Evolutionary conservation across 2,329 filamentous ascomycete genomes (phyloP).

Genomic region (Fusarium brevicatenulatum): DNA sequence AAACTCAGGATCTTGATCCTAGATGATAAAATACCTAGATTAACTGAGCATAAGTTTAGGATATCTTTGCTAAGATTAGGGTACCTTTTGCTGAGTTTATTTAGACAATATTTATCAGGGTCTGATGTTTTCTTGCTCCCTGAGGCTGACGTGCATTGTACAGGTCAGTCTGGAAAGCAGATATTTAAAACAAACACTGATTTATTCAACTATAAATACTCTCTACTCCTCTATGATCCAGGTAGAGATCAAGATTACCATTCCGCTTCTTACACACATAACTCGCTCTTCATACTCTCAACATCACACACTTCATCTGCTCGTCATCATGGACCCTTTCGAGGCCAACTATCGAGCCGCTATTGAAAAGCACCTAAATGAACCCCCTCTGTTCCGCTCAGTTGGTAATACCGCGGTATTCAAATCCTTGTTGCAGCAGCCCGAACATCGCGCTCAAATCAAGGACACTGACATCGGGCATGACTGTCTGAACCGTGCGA

Average conservation of each 20-base stretch:
- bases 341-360: background rate
- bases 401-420: background rate
- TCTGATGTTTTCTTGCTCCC: too few relatives aligned
- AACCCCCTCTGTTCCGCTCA: background rate
- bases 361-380: background rate
- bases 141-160: too few relatives aligned
- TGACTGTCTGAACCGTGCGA: background rate
- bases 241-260: background rate
- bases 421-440: background rate
- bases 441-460: background rate
- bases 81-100: too few relatives aligned
- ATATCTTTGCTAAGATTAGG: too few relatives aligned
- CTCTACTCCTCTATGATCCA: too few relatives aligned
- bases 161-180: too few relatives aligned
- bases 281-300: too few relatives aligned
- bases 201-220: background rate
- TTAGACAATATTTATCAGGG: too few relatives aligned
- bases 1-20: too few relatives aligned
- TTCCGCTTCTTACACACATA: background rate
- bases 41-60: too few relatives aligned
- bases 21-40: too few relatives aligned
- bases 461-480: background rate
- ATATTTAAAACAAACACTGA: background rate
- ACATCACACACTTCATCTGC: background rate
- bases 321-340: background rate